These are phyloP conservation scores for Tetrapisispora taiwanensis DNA, from an alignment of 805 yeast genomes.

Conservation along the genomic window DNA sequence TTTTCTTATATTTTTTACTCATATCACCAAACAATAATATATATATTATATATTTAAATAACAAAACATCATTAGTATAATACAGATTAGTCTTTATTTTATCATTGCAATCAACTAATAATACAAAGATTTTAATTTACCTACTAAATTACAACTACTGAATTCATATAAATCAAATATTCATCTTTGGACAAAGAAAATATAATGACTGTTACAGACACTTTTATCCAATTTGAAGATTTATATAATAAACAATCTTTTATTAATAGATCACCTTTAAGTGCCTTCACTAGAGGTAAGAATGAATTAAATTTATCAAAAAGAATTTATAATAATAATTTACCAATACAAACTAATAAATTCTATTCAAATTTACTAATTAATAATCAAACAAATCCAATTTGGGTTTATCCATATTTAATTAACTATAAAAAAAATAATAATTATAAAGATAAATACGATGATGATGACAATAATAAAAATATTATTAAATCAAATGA, in stretches of 20 bases:
- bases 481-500: background rate
- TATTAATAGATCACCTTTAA: conserved; percentile 27
- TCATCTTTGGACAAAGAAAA: too few species aligned
- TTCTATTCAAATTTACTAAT: conserved; percentile 66
- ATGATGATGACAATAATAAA: background rate
- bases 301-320: conserved; percentile 24
- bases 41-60: too few species aligned
- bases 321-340: conserved; percentile 29
- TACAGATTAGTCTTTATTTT: too few species aligned
- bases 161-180: too few species aligned
- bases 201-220: background rate
- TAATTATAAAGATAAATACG: too few species aligned
- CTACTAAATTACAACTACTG: too few species aligned
- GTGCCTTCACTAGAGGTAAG: conserved; percentile 36
- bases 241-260: background rate
- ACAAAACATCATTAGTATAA: background rate
- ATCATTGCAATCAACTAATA: too few species aligned
- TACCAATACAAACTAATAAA: conserved; percentile 59
- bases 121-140: too few species aligned
- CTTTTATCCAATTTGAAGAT: background rate
- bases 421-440: conserved; percentile 39
- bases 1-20: too few species aligned
- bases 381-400: conserved; percentile 55
- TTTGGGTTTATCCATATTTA: conserved; percentile 78
- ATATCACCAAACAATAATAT: too few species aligned